Evolutionary conservation across 2,329 filamentous ascomycete species (phyloP).

Genomic region (Plenodomus tracheiphilus): DNA sequence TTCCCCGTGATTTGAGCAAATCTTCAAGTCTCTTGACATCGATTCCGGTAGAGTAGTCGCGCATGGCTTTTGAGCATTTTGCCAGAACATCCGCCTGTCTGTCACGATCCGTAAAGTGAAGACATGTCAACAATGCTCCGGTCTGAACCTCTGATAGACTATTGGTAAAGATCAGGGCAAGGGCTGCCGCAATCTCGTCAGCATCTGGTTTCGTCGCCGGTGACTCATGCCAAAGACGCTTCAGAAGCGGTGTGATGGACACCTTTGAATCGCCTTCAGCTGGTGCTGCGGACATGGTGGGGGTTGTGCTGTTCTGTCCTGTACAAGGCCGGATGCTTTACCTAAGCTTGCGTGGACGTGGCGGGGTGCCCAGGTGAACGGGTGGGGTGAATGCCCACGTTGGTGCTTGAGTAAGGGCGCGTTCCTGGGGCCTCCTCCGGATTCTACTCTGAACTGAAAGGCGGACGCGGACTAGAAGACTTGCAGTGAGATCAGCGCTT

Average conservation of each 20-base stretch:
- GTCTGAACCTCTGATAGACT: slow-evolving; percentile 86
- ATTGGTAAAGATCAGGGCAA: slow-evolving; percentile 90
- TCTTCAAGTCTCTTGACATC: slow-evolving; percentile 65
- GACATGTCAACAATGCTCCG: slow-evolving; percentile 81
- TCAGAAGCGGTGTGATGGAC: slow-evolving; percentile 71
- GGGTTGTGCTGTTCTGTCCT: slow-evolving; percentile 3
- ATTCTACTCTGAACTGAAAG: not conserved
- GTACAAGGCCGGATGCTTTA: slow-evolving; percentile 7
- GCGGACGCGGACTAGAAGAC: not conserved
- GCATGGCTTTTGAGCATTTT: slow-evolving; percentile 82
- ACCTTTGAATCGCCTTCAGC: slow-evolving; percentile 38
- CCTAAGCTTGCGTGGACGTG: slow-evolving; percentile 8
- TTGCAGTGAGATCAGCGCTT: not conserved
- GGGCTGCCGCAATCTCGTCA: slow-evolving; percentile 83
- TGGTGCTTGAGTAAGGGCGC: not conserved
- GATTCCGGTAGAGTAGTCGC: slow-evolving; percentile 73
- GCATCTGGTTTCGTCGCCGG: slow-evolving; percentile 59
- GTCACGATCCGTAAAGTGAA: slow-evolving; percentile 90
- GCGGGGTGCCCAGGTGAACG: slow-evolving; percentile 8
- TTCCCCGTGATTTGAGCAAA: slow-evolving; percentile 63
- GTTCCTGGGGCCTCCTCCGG: not conserved
- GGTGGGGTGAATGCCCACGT: not conserved
- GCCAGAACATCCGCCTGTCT: slow-evolving; percentile 82
- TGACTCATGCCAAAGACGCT: slow-evolving; percentile 67
- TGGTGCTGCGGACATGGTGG: slow-evolving; percentile 30